Evolutionary conservation across 2,329 filamentous ascomycete species (phyloP), one percentile per base, ranked within the genome.

Genomic region (Neopestalotiopsis sp.): DNA sequence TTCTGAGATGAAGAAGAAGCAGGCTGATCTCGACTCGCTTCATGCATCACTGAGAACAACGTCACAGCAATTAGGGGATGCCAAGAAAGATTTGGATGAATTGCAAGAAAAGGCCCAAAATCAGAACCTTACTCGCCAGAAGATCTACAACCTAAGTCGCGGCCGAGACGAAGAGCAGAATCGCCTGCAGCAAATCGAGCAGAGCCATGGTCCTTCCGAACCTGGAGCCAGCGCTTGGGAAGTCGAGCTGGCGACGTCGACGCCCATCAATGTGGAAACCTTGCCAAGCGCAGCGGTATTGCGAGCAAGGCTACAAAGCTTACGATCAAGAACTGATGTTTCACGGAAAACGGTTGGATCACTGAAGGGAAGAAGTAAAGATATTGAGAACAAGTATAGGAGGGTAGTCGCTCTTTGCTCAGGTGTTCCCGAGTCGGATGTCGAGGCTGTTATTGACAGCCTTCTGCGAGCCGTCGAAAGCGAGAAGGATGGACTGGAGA

Each of bases 391-490:
- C 72, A 94, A 96, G 80, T 98, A 98, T 78, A 89, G 94, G 32
- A 92, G 92, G 72, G 93, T 98, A 38, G 94, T 99, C 30, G 90
- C 92, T 67, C 84, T 98, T 13, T 98, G 95, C 78, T 97, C 94
- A 0, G 91, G 90, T 9, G 92, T 95, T 42, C 87, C 89, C 0
- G 94, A 97, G 71, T 86, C 87, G 9, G 89, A 94, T 69, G 92
- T 98, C 14, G 96, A 98, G 74, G 88, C 89, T 68, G 88, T 94
- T 65, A 85, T 98, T 0, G 93, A 94, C 66, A 90, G 90, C 2
- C 84, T 99, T 58, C 89, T 97, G 61, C 90, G 93, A 71, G 96
- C 96, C 2, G 92, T 98, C 2, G 95, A 97, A 81, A 97, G 94
- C 75, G 95, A 98, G 78, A 88, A 86, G 67, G 88, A 89, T 7